Evolutionary conservation across 805 yeast species (phyloP).

Genomic region (Sugiyamaella qingdaonensis): DNA sequence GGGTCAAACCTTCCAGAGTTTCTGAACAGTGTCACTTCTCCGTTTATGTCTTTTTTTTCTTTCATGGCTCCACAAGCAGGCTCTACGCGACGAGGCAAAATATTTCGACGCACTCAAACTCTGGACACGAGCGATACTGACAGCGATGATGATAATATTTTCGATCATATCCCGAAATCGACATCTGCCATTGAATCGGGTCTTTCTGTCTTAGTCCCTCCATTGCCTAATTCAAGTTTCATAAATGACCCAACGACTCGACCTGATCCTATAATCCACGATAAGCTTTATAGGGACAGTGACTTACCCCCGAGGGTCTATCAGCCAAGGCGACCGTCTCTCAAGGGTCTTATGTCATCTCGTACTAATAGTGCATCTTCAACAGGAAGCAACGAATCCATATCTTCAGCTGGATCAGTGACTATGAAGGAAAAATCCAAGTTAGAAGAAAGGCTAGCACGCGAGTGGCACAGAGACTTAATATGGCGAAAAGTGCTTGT

Average conservation of each 20-base stretch:
- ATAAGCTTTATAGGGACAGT: constrained; percentile 60
- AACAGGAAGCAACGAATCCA: constrained; percentile 1
- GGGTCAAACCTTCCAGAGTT: constrained; percentile 11
- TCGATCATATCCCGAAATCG: constrained; percentile 43
- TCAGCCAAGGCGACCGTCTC: constrained; percentile 12
- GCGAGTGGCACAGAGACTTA: constrained; percentile 80
- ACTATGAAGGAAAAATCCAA: constrained; percentile 33
- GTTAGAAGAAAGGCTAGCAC: constrained; percentile 76
- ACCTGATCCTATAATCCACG: constrained; percentile 71
- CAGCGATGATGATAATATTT: constrained; percentile 15
- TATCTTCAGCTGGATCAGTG: constrained; percentile 3
- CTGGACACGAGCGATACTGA: constrained; percentile 16
- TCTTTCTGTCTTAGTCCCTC: constrained; percentile 70
- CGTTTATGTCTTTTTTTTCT: constrained; percentile 25
- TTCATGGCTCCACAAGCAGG: constrained; percentile 31
- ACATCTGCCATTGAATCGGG: constrained; percentile 79
- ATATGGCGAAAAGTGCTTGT: constrained; percentile 91
- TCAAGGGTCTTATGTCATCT: not conserved
- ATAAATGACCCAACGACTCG: constrained; percentile 64
- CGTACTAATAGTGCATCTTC: constrained; percentile 4
- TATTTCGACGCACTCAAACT: constrained; percentile 28
- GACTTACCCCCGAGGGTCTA: constrained; percentile 59
- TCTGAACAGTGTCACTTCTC: constrained; percentile 12
- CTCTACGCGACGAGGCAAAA: constrained; percentile 23
- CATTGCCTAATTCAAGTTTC: constrained; percentile 66